Percentiles rank a stretch among this genome's conserved stretches.
phyloP scores from a whole-genome alignment of 208 protist genomes.

The Entamoeba dispar region DNA sequence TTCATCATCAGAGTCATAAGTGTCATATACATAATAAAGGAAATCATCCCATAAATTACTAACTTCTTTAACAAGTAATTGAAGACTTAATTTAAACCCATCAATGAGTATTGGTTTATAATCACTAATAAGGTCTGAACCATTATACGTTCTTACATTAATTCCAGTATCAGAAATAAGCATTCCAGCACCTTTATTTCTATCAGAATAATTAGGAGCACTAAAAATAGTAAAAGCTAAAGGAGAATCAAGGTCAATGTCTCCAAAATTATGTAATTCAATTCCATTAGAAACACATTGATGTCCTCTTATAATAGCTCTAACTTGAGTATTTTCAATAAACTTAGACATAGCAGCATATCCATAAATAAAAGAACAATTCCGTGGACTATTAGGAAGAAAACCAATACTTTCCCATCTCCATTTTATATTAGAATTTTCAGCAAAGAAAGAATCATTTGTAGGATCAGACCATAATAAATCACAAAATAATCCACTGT shows the following conservation, averaged over 20 bases:
- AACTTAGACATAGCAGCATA: not conserved
- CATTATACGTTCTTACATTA: not conserved
- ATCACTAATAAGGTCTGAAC: not conserved
- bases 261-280: not conserved
- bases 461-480: conserved; percentile 33
- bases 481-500: conserved; percentile 32
- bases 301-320: not conserved
- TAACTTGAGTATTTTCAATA: not conserved
- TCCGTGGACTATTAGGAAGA: not conserved
- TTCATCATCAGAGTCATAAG: not conserved
- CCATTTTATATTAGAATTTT: not conserved
- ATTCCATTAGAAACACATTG: not conserved
- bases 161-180: not conserved
- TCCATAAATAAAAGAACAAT: not conserved
- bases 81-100: not conserved
- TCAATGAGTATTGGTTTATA: not conserved
- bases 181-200: not conserved
- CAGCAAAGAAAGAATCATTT: not conserved
- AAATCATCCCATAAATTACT: not conserved
- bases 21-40: not conserved
- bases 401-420: not conserved
- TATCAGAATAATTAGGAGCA: not conserved
- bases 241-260: not conserved
- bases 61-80: not conserved
- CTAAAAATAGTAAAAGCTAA: not conserved